phyloP scores from a whole-genome alignment of 2,329 filamentous ascomycete species.

The Alternaria ethzedia region DNA sequence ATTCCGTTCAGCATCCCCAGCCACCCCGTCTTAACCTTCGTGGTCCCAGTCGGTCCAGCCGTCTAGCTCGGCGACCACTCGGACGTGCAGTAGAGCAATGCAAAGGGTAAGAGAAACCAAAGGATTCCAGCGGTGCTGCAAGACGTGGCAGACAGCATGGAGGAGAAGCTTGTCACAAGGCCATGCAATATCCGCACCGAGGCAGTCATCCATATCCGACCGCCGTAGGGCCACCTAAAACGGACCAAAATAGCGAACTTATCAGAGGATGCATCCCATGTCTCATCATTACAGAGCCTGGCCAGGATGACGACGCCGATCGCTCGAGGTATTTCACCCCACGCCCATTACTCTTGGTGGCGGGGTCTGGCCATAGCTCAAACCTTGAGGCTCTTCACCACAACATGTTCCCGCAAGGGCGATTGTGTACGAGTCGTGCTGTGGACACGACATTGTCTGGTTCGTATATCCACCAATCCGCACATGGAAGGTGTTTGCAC shows the following conservation, averaged over 20 bases:
- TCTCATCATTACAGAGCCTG: slow-evolving; percentile 19
- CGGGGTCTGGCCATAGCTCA: slow-evolving; percentile 23
- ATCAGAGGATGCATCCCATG: slow-evolving; percentile 1
- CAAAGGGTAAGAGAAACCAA: slow-evolving; percentile 29
- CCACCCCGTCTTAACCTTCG: slow-evolving; percentile 26
- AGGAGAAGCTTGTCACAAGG: slow-evolving; percentile 34
- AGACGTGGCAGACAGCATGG: slow-evolving; percentile 42
- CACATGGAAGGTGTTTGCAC: neutral
- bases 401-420: slow-evolving; percentile 6
- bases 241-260: slow-evolving; percentile 4
- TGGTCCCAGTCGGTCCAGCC: slow-evolving; percentile 38
- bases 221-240: slow-evolving; percentile 8
- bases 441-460: neutral
- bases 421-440: neutral
- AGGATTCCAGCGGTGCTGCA: slow-evolving; percentile 26
- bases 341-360: slow-evolving; percentile 31
- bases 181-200: slow-evolving; percentile 31
- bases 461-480: neutral
- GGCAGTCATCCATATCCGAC: slow-evolving; percentile 19
- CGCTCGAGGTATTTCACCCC: slow-evolving; percentile 23
- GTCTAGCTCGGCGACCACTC: slow-evolving; percentile 15
- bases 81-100: slow-evolving; percentile 26
- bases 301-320: slow-evolving; percentile 15
- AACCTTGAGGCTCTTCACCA: slow-evolving; percentile 24
- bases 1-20: slow-evolving; percentile 33